Conservation (phyloP, 2,329 filamentous ascomycete species). For the Aspergillus brasiliensis region DNA sequence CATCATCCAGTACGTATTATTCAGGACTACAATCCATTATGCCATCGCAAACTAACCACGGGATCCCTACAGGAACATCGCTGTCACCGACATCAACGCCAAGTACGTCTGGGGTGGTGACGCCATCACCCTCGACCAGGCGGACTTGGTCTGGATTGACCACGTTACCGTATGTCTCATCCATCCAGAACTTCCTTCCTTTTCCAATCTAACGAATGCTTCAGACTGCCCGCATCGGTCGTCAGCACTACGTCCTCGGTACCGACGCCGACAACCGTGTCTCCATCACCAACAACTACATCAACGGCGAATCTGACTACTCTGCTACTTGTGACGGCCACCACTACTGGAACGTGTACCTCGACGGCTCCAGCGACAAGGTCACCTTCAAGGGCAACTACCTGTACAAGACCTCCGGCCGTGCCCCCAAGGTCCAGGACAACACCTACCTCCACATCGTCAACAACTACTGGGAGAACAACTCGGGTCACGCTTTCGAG, state of each 20-base stretch:
- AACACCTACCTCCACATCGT: conserved; percentile 60
- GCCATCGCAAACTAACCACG: not conserved
- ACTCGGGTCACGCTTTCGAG: conserved; percentile 60
- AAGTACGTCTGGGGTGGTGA: conserved; percentile 62
- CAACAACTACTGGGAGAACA: conserved; percentile 64
- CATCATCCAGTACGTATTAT: conserved; percentile 53
- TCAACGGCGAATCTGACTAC: conserved; percentile 57
- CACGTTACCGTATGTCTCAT: conserved; percentile 45
- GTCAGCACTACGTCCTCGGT: conserved; percentile 63
- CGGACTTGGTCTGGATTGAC: conserved; percentile 52
- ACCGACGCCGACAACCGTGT: conserved; percentile 56
- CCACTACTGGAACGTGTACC: conserved; percentile 63
- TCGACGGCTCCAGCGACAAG: conserved; percentile 58
- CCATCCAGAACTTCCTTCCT: not conserved
- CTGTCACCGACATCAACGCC: conserved; percentile 58
- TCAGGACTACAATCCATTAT: too few species aligned
- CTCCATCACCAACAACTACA: conserved; percentile 61
- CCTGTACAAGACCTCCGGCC: conserved; percentile 60
- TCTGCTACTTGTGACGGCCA: conserved; percentile 60
- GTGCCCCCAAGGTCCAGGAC: conserved; percentile 58
- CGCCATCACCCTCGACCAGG: conserved; percentile 54
- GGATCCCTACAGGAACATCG: conserved; percentile 44
- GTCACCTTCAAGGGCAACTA: conserved; percentile 64
- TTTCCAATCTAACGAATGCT: not conserved
- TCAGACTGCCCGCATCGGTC: conserved; percentile 58